Percentiles rank a stretch among this genome's conserved stretches.
phyloP scores from a whole-genome alignment of 305 asterid species.

The Rubia tinctorum region DNA sequence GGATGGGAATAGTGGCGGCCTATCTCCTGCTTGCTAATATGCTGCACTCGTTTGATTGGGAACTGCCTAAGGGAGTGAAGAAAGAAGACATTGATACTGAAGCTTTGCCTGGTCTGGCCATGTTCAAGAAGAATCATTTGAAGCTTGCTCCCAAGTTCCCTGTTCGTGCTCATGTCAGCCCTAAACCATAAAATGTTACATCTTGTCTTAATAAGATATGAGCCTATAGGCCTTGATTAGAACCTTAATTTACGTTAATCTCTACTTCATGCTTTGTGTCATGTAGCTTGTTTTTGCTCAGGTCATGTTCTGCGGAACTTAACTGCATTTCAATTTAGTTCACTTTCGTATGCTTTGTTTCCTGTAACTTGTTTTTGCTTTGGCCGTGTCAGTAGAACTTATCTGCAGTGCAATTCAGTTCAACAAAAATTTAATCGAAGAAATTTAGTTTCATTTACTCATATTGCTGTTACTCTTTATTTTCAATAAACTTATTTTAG shows the following conservation, averaged over 20 bases:
- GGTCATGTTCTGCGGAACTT: no score
- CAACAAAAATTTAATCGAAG: no score
- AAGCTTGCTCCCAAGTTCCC: neutral
- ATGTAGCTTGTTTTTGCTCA: no score
- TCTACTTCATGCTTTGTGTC: neutral
- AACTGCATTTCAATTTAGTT: no score
- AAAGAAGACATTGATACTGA: slow-evolving; percentile 32
- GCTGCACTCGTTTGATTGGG: slow-evolving; percentile 39
- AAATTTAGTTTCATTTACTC: no score
- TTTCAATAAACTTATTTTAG: no score
- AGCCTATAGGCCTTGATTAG: neutral
- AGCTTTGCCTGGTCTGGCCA: slow-evolving; percentile 27
- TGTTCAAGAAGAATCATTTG: slow-evolving; percentile 37
- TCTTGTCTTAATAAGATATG: neutral
- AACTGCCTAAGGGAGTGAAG: slow-evolving; percentile 30
- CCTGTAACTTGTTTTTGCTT: no score
- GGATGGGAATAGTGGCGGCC: slow-evolving; percentile 36
- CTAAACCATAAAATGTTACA: neutral
- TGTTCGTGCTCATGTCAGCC: neutral
- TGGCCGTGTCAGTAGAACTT: no score
- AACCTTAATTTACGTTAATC: neutral
- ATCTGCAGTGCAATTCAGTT: no score
- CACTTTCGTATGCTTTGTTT: no score
- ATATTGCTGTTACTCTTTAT: no score
- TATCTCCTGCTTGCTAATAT: slow-evolving; percentile 44